Base-by-base conservation (phyloP, 2,329 filamentous ascomycete genomes). In the Aspergillus glaucus region DNA sequence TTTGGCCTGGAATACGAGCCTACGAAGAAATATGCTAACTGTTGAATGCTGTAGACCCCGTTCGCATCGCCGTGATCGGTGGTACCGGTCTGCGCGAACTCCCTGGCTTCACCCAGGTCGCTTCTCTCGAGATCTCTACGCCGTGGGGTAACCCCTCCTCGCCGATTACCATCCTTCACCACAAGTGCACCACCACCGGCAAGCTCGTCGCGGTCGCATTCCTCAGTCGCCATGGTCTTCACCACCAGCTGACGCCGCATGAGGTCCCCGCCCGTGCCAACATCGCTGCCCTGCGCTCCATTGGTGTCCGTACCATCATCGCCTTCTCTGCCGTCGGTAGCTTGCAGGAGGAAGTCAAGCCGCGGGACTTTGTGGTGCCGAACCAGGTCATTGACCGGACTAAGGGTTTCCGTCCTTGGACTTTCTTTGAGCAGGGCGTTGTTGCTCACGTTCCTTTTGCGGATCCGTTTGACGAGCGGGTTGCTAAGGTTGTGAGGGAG, bases 361-460 rank as follows among this genome's bases (percentile, higher is more conserved):
- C 93, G 40, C 86, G 93, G 73, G 93, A 98, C 76, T 98, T 98
- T 69, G 88, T 97, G 45, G 80, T 98, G 10, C 93, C 92, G 0
- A 90, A 96, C 72, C 93, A 98, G 76, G 81, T 95, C 68, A 96
- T 97, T 67, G 93, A 98, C 75, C 88, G 92, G 54, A 97, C 92
- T 58, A 97, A 96, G 80, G 93, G 92, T 47, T 79, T 95, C 54
- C 80, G 93, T 6, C 90, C 92, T 2, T 96, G 92, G 70, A 97
- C 93, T 22, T 98, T 95, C 76, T 98, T 97, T 67, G 74, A 75
- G 59, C 64, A 63, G 9, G 93, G 93, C 26, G 82, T 95, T 57
- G 93, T 98, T 14, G 89, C 88, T 34, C 93, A 98, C 69, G 87
- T 97, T 41, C 88, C 90, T 42, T 97, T 98, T 67, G 93, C 89